phyloP scores from a whole-genome alignment of 257 asterid genomes.

The Verbascum thapsus region DNA sequence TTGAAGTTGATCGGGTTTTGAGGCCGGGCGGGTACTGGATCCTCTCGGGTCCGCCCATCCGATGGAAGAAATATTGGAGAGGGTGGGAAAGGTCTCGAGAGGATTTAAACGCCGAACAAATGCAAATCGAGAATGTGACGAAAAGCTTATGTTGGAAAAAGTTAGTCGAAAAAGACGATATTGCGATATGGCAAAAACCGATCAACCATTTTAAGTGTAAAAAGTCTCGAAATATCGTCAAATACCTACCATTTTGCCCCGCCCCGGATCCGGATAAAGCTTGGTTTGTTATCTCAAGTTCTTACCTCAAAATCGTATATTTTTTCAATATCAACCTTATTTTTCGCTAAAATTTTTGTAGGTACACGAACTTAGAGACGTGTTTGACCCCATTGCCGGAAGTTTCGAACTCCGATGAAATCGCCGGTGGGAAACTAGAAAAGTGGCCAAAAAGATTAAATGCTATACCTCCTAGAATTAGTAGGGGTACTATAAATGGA shows the following conservation, averaged over 20 bases:
- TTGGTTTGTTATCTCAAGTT: slow-evolving; percentile 47
- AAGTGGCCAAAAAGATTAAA: slow-evolving; percentile 74
- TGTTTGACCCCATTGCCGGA: slow-evolving; percentile 80
- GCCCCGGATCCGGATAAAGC: slow-evolving; percentile 61
- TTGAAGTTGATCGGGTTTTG: slow-evolving; percentile 76
- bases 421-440: slow-evolving; percentile 67
- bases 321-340: neutral
- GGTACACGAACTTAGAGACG: slow-evolving; percentile 71
- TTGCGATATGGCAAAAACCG: slow-evolving; percentile 89
- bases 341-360: slow-evolving; percentile 21
- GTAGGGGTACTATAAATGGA: slow-evolving; percentile 51
- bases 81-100: slow-evolving; percentile 76
- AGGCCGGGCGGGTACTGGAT: slow-evolving; percentile 96
- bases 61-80: slow-evolving; percentile 78
- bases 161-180: slow-evolving; percentile 70
- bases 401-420: slow-evolving; percentile 45
- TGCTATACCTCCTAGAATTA: slow-evolving; percentile 72
- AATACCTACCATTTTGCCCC: slow-evolving; percentile 53
- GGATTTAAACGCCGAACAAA: slow-evolving; percentile 79
- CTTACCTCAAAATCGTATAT: neutral
- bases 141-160: slow-evolving; percentile 84
- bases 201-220: slow-evolving; percentile 56
- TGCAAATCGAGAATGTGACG: slow-evolving; percentile 62
- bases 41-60: slow-evolving; percentile 89
- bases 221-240: slow-evolving; percentile 23